phyloP scores from a whole-genome alignment of 805 yeast species.

The Groenewaldozyma tartarivorans region DNA sequence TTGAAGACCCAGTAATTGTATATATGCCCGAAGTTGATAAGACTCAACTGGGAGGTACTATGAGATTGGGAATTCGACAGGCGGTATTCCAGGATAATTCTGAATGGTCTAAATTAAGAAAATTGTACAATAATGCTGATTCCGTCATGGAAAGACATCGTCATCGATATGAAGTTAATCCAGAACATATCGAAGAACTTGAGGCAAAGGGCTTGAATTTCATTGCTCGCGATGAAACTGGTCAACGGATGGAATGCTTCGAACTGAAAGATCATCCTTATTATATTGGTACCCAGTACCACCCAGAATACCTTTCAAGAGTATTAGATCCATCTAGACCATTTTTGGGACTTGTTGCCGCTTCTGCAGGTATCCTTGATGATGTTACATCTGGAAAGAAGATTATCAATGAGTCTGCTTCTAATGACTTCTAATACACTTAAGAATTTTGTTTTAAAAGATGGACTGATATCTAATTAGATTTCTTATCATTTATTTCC shows the following conservation, averaged over 20 bases:
- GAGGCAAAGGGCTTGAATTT: slow-evolving; percentile 76
- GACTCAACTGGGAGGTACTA: slow-evolving; percentile 94
- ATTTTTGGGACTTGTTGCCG: slow-evolving; percentile 91
- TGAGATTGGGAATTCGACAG: slow-evolving; percentile 94
- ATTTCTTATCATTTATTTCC: too few species aligned
- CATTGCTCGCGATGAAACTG: slow-evolving; percentile 88
- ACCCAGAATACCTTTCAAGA: slow-evolving; percentile 94
- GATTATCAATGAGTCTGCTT: slow-evolving; percentile 37
- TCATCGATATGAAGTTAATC: slow-evolving; percentile 97
- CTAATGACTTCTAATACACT: too few species aligned
- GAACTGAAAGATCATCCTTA: slow-evolving; percentile 84
- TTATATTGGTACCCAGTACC: slow-evolving; percentile 93
- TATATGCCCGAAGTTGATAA: slow-evolving; percentile 99
- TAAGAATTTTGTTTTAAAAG: not conserved
- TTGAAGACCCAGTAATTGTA: slow-evolving; percentile 64
- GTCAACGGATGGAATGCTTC: slow-evolving; percentile 86
- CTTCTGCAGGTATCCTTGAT: slow-evolving; percentile 76
- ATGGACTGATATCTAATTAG: not conserved
- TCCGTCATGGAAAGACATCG: slow-evolving; percentile 89
- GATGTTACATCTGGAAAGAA: too few species aligned
- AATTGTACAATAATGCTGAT: slow-evolving; percentile 63
- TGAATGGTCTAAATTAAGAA: slow-evolving; percentile 61
- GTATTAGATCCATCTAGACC: slow-evolving; percentile 96
- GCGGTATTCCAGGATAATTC: slow-evolving; percentile 66
- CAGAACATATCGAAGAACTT: slow-evolving; percentile 57